Evolutionary conservation across 2,329 filamentous ascomycete species (phyloP), one percentile per base, ranked within the genome.

Genomic region (Diplodia sapinea): DNA sequence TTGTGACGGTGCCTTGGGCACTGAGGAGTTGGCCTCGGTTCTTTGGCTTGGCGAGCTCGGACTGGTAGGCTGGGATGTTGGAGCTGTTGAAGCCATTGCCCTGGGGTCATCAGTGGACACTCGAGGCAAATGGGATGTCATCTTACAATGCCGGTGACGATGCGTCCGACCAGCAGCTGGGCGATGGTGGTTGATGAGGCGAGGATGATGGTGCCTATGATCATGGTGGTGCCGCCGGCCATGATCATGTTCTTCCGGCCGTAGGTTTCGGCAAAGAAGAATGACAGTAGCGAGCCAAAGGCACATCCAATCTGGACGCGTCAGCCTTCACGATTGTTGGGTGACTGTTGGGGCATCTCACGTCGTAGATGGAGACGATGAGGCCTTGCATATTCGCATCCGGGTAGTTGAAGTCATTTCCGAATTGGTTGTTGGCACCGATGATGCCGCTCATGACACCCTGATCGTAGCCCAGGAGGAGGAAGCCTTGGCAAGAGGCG

Each of bases 11-110:
- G 4, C 81, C 81, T 66, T 82, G 82, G 2, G 84, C 82, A 23
- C 83, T 84, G 50, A 87, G 82, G 29, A 85, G 74, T 57, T 80
- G 75, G 38, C 85, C 85, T 38, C 84, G 80, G 54, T 68, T 77
- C 51, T 75, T 73, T 6, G 78, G 72, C 3, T 67, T 36, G 3
- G 75, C 77, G 20, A 75, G 76, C 61, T 81, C 79, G 0, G 79
- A 77, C 68, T 81, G 79, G 73, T 75, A 81, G 17, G 76, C 75
- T 1, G 79, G 79, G 29, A 81, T 79, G 2, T 77, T 80, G 1
- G 77, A 76, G 2, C 76, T 79, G 69, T 80, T 76, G 70, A 79
- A 77, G 1, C 69, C 69, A 26, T 69, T 70, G 9, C 69, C 69
- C 54, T 51, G 31, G n/a, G 20, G 5, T 31, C 9, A 13, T 17